These are phyloP conservation scores for Phaeotremella fagi DNA, from an alignment of 768 basidiomycete genomes.

Conservation along the genomic window DNA sequence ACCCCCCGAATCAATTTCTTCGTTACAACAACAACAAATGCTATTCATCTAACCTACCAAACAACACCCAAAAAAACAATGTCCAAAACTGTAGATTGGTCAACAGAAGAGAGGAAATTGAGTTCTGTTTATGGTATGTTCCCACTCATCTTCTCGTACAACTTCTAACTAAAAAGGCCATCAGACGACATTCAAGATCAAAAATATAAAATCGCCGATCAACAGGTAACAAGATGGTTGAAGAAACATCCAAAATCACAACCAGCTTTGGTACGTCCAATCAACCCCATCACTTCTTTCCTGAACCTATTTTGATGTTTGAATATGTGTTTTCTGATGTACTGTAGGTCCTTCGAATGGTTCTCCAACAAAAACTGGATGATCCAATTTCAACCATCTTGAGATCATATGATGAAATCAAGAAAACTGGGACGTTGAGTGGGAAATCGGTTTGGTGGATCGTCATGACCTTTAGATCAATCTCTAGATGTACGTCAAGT, in stretches of 20 bases:
- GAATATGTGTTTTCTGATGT: neutral
- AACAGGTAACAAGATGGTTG: slow-evolving; percentile 18
- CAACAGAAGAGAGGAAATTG: slow-evolving; percentile 34
- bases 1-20: too few relatives aligned
- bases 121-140: slow-evolving; percentile 34
- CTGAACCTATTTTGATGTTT: neutral
- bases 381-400: slow-evolving; percentile 7
- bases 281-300: neutral
- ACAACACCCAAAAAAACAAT: neutral
- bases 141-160: too few relatives aligned
- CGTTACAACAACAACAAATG: too few relatives aligned
- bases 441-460: slow-evolving; percentile 22
- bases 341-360: slow-evolving; percentile 17
- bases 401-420: slow-evolving; percentile 12
- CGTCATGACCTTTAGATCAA: slow-evolving; percentile 13
- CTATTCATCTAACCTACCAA: too few relatives aligned
- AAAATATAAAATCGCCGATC: slow-evolving; percentile 18
- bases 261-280: slow-evolving; percentile 18
- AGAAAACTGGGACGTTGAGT: slow-evolving; percentile 20
- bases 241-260: slow-evolving; percentile 40
- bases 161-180: neutral
- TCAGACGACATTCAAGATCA: slow-evolving; percentile 27
- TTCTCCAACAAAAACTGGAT: slow-evolving; percentile 16
- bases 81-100: slow-evolving; percentile 13
- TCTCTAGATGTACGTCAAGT: slow-evolving; percentile 17